phyloP scores from a whole-genome alignment of 2,329 filamentous ascomycete species.

The Zymoseptoria ardabiliae region DNA sequence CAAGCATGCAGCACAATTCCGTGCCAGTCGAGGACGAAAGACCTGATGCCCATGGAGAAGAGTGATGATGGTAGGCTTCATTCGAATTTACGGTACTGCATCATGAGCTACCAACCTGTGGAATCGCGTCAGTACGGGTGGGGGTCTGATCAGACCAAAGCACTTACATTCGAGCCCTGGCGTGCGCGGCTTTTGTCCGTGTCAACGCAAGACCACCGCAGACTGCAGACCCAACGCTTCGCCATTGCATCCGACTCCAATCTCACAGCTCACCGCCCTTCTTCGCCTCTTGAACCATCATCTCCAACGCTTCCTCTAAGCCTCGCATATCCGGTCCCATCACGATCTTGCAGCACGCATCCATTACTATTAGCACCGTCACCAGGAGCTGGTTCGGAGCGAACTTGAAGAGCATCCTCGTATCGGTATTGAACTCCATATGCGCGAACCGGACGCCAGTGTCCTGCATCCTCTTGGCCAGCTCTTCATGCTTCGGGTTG shows the following conservation, averaged over 20 bases:
- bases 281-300: slow-evolving; percentile 3
- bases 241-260: neutral
- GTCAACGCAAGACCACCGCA: too few relatives aligned
- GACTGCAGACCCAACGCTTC: too few relatives aligned
- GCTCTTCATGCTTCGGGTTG: slow-evolving; percentile 9
- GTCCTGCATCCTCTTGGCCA: slow-evolving; percentile 5
- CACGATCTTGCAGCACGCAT: slow-evolving; percentile 15
- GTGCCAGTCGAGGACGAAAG: neutral
- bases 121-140: neutral
- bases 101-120: neutral
- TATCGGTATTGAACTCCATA: slow-evolving; percentile 15
- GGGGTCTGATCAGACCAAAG: neutral
- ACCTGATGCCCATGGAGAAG: neutral
- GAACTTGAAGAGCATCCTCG: slow-evolving; percentile 18
- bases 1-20: neutral
- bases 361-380: slow-evolving; percentile 13
- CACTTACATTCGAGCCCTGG: neutral
- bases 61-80: neutral
- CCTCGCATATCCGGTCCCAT: slow-evolving; percentile 11
- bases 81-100: neutral
- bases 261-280: neutral
- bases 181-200: neutral
- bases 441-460: slow-evolving; percentile 12
- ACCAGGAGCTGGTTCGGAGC: slow-evolving; percentile 19
- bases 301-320: slow-evolving; percentile 7